phyloP scores from a whole-genome alignment of 805 yeast genomes.

The Candida broadrunensis region DNA sequence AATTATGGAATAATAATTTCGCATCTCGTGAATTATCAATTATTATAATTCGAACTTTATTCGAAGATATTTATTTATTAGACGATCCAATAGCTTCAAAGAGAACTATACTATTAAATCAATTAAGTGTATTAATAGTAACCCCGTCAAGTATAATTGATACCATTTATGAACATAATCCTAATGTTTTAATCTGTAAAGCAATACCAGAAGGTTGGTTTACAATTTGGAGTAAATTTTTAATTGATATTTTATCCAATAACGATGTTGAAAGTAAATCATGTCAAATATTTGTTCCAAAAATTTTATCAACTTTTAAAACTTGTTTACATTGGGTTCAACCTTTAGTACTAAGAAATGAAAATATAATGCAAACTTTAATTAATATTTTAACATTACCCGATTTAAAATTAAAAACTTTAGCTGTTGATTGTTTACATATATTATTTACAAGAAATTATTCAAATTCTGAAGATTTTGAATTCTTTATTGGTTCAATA shows the following conservation, averaged over 20 bases:
- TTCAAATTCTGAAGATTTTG: slow-evolving; percentile 63
- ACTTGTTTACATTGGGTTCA: slow-evolving; percentile 90
- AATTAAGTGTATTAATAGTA: slow-evolving; percentile 79
- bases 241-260: slow-evolving; percentile 30
- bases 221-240: slow-evolving; percentile 54
- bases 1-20: slow-evolving; percentile 66
- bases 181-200: slow-evolving; percentile 61
- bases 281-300: slow-evolving; percentile 51
- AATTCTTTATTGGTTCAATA: slow-evolving; percentile 73
- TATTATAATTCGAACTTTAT: slow-evolving; percentile 76
- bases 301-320: slow-evolving; percentile 77
- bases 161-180: slow-evolving; percentile 61
- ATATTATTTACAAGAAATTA: slow-evolving; percentile 80
- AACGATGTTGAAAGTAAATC: slow-evolving; percentile 23
- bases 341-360: slow-evolving; percentile 66
- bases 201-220: slow-evolving; percentile 86
- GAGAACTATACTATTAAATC: slow-evolving; percentile 71
- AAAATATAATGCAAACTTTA: slow-evolving; percentile 63
- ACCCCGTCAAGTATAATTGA: slow-evolving; percentile 67
- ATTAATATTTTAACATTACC: slow-evolving; percentile 56
- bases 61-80: slow-evolving; percentile 87
- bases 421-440: slow-evolving; percentile 90
- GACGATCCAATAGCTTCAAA: slow-evolving; percentile 90
- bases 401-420: slow-evolving; percentile 67
- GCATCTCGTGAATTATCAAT: slow-evolving; percentile 74